Percentiles rank a stretch among this genome's conserved stretches.
Evolutionary conservation across 2,329 filamentous ascomycete species (phyloP).

Genomic region (Ceratocystiopsis sp.): DNA sequence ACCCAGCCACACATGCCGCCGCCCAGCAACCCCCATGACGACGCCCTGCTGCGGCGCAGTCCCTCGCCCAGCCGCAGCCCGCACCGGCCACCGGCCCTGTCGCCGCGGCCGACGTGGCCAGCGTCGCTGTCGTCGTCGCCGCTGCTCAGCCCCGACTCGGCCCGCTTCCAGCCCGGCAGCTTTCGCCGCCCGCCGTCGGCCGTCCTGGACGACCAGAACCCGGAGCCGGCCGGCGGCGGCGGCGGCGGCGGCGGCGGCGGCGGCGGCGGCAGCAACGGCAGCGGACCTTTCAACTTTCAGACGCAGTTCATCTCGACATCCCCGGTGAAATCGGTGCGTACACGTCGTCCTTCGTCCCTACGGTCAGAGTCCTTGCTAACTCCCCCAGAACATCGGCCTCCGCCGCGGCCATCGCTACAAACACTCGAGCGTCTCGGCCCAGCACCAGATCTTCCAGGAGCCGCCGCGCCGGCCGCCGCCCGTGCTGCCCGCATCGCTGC

Average conservation of each 20-base stretch:
- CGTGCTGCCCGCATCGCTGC: slow-evolving; percentile 77
- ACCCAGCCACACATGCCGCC: too few relatives aligned
- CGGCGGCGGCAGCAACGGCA: not conserved
- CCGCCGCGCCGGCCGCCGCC: slow-evolving; percentile 73
- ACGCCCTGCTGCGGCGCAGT: slow-evolving; percentile 8
- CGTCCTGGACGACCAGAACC: slow-evolving; percentile 2
- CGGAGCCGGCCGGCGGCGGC: not conserved
- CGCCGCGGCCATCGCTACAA: slow-evolving; percentile 95
- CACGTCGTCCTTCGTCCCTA: too few relatives aligned
- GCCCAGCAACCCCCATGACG: slow-evolving; percentile 6
- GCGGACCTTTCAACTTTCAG: slow-evolving; percentile 78
- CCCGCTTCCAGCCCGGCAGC: not conserved
- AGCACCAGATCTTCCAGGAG: slow-evolving; percentile 91
- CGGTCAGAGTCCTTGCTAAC: too few relatives aligned
- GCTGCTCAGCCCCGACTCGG: slow-evolving; percentile 1
- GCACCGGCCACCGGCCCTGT: not conserved
- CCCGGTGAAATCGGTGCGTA: slow-evolving; percentile 60
- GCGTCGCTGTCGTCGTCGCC: not conserved
- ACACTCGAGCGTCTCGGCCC: slow-evolving; percentile 75
- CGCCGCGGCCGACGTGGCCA: not conserved
- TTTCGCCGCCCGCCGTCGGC: slow-evolving; percentile 2
- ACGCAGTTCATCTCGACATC: slow-evolving; percentile 59
- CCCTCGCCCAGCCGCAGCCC: slow-evolving; percentile 3
- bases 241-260: slow-evolving; percentile 1
- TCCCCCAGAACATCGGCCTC: slow-evolving; percentile 65